phyloP scores from a whole-genome alignment of 306 rosid species.

The Vicia villosa region DNA sequence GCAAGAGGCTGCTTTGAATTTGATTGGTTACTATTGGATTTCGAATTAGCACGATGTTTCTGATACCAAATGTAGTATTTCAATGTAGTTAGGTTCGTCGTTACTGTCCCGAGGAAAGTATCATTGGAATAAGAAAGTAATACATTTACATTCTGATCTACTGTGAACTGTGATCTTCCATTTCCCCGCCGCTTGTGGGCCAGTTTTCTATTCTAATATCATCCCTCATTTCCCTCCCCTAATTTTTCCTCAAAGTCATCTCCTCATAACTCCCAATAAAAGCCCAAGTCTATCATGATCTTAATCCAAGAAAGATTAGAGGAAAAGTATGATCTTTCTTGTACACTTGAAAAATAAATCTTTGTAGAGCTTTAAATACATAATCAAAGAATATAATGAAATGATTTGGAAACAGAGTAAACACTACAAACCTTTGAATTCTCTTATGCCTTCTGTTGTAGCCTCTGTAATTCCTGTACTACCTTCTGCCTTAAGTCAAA shows the following conservation, averaged over 20 bases:
- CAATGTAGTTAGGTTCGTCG: conserved; percentile 77
- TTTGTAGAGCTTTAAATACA: background rate
- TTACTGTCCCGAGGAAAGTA: conserved; percentile 68
- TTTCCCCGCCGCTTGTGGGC: conserved; percentile 66
- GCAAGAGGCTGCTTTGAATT: conserved; percentile 56
- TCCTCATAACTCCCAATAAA: background rate
- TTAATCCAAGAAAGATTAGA: conserved; percentile 9
- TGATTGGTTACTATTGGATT: conserved; percentile 39
- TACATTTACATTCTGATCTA: conserved; percentile 73
- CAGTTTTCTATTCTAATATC: conserved; percentile 49
- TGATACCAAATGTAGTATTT: conserved; percentile 82
- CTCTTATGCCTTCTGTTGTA: too few species aligned
- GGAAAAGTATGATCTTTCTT: background rate
- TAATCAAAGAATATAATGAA: conserved; percentile 14
- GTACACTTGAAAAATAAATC: background rate
- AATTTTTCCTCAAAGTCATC: background rate
- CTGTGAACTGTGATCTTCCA: conserved; percentile 61
- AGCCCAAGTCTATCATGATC: background rate
- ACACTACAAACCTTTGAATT: conserved; percentile 66
- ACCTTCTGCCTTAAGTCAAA: conserved; percentile 45
- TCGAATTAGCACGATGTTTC: conserved; percentile 22
- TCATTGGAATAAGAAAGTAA: conserved; percentile 58
- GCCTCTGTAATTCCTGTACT: conserved; percentile 51
- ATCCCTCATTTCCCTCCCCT: background rate
- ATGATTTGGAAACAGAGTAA: background rate